Evolutionary conservation across 2,329 filamentous ascomycete genomes (phyloP), one percentile per base, ranked within the genome.

Genomic region (Endoconidiophora laricicola): DNA sequence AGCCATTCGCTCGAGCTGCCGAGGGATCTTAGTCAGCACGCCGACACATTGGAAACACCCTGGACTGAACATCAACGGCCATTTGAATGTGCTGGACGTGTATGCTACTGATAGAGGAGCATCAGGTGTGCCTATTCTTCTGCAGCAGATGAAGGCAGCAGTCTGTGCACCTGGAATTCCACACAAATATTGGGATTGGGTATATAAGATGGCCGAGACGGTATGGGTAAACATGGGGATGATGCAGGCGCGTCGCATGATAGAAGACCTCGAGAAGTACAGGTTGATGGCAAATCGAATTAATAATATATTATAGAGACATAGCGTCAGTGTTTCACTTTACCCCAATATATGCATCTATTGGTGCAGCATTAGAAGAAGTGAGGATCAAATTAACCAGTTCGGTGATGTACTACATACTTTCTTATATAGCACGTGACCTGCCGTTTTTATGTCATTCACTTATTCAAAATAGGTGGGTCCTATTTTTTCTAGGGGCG

Each of bases 151-250:
- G 20, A 67, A 67, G 46, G 60, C 64, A 6, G 70, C 71, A 3
- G 67, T 63, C 1, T 71, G 69, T 52, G 70, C 69, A 3, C 67
- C 68, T 0, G 68, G 69, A 1, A 63, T 72, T 1, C 63, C 69
- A 2, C 49, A 55, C 1, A 60, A 62, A 6, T 65, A 67, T 49
- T 70, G 65, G 61, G 54, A 63, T 20, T 75, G 71, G 70, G 62
- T 66, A 0, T 57, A 70, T 47, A 61, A 59, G 14, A 60, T 69
- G 16, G 58, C 73, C 49, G 66, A 71, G 41, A 69, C 69, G 7
- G 66, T 73, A 10, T 74, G 69, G 67, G 60, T 63, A 45, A 65
- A 69, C 40, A 67, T 73, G 60, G 72, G 72, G 6, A 73, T 75
- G 67, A 59, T 69, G 33, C 68, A 72, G 54, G 71, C 70, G 2